Evolutionary conservation across 805 yeast genomes (phyloP).

Genomic region (Ogataea paraovalis): DNA sequence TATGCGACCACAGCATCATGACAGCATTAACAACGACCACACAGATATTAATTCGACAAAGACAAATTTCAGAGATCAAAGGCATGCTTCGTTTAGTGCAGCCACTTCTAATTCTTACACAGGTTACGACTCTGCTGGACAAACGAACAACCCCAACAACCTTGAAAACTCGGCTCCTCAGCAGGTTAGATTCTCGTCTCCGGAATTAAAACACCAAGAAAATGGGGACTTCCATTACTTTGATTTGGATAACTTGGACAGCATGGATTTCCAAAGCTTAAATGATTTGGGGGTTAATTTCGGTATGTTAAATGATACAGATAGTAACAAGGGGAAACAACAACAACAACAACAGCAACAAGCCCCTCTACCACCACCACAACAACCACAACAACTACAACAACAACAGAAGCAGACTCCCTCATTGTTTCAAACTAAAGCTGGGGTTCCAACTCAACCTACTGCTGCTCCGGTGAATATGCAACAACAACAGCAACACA

Average conservation of each 20-base stretch:
- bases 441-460: too few species aligned
- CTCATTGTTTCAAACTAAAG: constrained; percentile 9
- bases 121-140: constrained; percentile 24
- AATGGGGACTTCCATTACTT: constrained; percentile 32
- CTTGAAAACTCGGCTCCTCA: constrained; percentile 45
- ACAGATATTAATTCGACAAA: neutral
- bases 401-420: constrained; percentile 3
- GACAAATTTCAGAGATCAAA: constrained; percentile 27
- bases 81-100: constrained; percentile 64
- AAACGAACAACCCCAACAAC: constrained; percentile 8
- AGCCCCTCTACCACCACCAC: neutral
- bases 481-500: constrained; percentile 7
- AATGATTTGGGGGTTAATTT: constrained; percentile 22
- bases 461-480: too few species aligned
- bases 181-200: constrained; percentile 79
- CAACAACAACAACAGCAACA: neutral
- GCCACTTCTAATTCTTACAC: constrained; percentile 58
- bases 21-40: neutral
- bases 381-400: neutral
- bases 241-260: constrained; percentile 29
- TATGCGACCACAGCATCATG: neutral
- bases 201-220: constrained; percentile 43
- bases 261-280: constrained; percentile 20
- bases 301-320: constrained; percentile 3
- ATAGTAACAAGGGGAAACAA: neutral